Conservation (phyloP, 2,329 filamentous ascomycete genomes). For the Clarireedia homoeocarpa region DNA sequence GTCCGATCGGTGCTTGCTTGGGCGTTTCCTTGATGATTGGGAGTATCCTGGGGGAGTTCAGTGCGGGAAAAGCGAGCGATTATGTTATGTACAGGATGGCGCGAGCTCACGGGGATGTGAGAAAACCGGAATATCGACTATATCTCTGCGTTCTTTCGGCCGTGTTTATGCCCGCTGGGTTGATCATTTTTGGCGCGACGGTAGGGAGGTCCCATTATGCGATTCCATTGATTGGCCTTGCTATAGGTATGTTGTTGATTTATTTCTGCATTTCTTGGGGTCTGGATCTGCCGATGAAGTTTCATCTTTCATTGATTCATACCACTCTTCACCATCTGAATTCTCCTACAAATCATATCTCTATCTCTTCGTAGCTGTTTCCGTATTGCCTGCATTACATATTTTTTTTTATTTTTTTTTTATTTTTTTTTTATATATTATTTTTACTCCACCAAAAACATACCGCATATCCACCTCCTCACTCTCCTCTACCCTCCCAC, state of each 20-base stretch:
- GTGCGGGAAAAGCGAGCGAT: conserved; percentile 22
- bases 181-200: conserved; percentile 25
- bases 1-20: conserved; percentile 24
- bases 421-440: too few relatives aligned
- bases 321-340: too few relatives aligned
- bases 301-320: too few relatives aligned
- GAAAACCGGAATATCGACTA: conserved; percentile 25
- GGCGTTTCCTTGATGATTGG: conserved; percentile 23
- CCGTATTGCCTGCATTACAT: too few relatives aligned
- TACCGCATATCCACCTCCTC: too few relatives aligned
- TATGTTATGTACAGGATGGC: conserved; percentile 20
- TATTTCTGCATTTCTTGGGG: not conserved
- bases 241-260: conserved; percentile 11
- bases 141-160: conserved; percentile 22
- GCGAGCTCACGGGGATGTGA: conserved; percentile 12
- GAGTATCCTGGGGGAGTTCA: conserved; percentile 23
- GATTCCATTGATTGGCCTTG: conserved; percentile 22
- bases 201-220: conserved; percentile 18
- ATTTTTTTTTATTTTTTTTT: too few relatives aligned
- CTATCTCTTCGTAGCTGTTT: too few relatives aligned
- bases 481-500: too few relatives aligned
- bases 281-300: too few relatives aligned
- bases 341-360: too few relatives aligned
- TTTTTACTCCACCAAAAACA: too few relatives aligned
- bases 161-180: conserved; percentile 24